Evolutionary conservation across 2,329 filamentous ascomycete genomes (phyloP).

Genomic region (Aspergillus jensenii): DNA sequence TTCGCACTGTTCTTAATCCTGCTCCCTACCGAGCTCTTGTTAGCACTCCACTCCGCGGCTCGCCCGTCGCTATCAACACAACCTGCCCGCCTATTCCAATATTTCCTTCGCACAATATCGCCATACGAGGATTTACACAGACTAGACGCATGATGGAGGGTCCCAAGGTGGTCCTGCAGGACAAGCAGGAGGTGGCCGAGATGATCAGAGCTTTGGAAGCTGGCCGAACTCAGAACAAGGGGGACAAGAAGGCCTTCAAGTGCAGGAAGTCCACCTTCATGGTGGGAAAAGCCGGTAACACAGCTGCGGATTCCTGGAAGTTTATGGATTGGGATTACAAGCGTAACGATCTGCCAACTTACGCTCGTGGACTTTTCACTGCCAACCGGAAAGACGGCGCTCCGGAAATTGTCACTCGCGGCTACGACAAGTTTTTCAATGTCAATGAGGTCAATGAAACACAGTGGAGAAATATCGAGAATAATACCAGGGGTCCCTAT

Average conservation of each 20-base stretch:
- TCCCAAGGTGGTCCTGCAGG: constrained; percentile 62
- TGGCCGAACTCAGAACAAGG: constrained; percentile 47
- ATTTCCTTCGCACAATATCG: background rate
- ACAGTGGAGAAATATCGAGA: constrained; percentile 75
- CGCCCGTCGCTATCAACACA: background rate
- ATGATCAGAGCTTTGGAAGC: constrained; percentile 66
- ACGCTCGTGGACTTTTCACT: constrained; percentile 94
- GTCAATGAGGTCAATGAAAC: constrained; percentile 78
- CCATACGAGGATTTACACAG: background rate
- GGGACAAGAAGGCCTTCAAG: constrained; percentile 62
- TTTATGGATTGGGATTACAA: constrained; percentile 98
- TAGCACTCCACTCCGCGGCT: background rate
- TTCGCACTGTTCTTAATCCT: background rate
- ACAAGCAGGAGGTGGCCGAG: constrained; percentile 64
- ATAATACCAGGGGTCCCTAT: constrained; percentile 79
- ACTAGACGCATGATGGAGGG: background rate
- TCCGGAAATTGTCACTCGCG: constrained; percentile 78
- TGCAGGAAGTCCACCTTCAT: constrained; percentile 79
- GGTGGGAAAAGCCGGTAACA: constrained; percentile 63
- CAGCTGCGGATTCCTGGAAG: constrained; percentile 84
- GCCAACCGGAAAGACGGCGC: constrained; percentile 63
- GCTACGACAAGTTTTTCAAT: constrained; percentile 99
- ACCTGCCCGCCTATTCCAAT: background rate
- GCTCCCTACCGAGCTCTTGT: too few species aligned
- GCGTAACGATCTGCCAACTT: constrained; percentile 77